Percentiles rank a stretch among this genome's conserved stretches.
phyloP scores from a whole-genome alignment of 495 filamentous ascomycete species.

The Podospora australis region DNA sequence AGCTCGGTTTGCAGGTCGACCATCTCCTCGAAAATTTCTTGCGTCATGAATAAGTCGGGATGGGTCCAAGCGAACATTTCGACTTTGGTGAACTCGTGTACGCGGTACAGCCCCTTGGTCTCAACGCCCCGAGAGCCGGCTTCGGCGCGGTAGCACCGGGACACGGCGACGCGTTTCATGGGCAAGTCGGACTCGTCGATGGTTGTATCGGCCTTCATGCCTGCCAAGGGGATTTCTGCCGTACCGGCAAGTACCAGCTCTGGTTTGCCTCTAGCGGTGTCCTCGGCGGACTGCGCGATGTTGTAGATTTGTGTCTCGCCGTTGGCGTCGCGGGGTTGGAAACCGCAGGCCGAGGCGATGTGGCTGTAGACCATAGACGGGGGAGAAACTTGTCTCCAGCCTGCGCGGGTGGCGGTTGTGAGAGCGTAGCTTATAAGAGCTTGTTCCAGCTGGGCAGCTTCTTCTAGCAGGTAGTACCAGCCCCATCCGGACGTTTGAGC shows the following conservation, averaged over 20 bases:
- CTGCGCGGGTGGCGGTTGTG: constrained; percentile 56
- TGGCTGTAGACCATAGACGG: constrained; percentile 90
- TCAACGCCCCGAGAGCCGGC: constrained; percentile 83
- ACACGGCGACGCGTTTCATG: constrained; percentile 71
- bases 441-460: constrained; percentile 85
- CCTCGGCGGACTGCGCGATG: constrained; percentile 55
- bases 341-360: constrained; percentile 84
- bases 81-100: constrained; percentile 99
- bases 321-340: constrained; percentile 83
- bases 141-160: constrained; percentile 88
- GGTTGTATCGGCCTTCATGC: constrained; percentile 71
- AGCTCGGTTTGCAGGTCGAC: constrained; percentile 80
- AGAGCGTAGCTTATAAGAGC: constrained; percentile 85
- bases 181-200: constrained; percentile 52
- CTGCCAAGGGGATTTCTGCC: constrained; percentile 90
- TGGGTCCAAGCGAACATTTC: constrained; percentile 89
- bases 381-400: constrained; percentile 71
- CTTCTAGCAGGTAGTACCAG: constrained; percentile 90
- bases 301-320: constrained; percentile 87
- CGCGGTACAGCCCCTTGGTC: constrained; percentile 91
- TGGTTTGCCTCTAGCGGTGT: constrained; percentile 55
- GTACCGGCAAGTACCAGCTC: constrained; percentile 73
- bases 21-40: constrained; percentile 72
- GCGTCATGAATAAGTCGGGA: constrained; percentile 38
- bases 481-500: constrained; percentile 83